Evolutionary conservation across 495 filamentous ascomycete genomes (phyloP).

Genomic region (Jackrogersella multiformis): DNA sequence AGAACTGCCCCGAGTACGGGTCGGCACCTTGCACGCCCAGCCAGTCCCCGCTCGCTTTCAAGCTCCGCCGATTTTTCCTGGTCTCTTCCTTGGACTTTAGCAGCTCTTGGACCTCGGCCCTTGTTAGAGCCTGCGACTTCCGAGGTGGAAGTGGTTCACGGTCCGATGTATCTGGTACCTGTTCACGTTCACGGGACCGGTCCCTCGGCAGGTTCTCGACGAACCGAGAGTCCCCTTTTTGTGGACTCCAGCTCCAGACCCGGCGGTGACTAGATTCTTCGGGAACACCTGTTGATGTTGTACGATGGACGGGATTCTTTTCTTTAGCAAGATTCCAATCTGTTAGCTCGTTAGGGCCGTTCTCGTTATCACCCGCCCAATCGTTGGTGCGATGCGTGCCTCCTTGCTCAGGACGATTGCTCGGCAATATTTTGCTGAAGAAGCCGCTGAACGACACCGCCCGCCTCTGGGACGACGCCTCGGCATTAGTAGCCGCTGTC

Average conservation of each 20-base stretch:
- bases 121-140: constrained; percentile 21
- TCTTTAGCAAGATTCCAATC: constrained; percentile 44
- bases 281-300: constrained; percentile 3
- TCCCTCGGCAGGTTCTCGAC: constrained; percentile 21
- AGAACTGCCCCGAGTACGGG: constrained; percentile 59
- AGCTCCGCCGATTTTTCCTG: constrained; percentile 49
- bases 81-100: constrained; percentile 51
- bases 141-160: constrained; percentile 35
- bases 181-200: constrained; percentile 23
- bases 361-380: constrained; percentile 29
- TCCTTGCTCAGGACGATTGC: constrained; percentile 55
- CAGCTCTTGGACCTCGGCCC: constrained; percentile 33
- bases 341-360: constrained; percentile 35
- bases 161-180: constrained; percentile 28
- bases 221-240: constrained; percentile 32
- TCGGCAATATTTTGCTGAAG: constrained; percentile 51
- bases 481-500: background rate
- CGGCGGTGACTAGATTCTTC: constrained; percentile 21
- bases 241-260: constrained; percentile 35
- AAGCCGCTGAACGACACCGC: constrained; percentile 46
- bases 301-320: constrained; percentile 4
- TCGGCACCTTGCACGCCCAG: constrained; percentile 65
- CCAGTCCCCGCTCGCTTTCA: constrained; percentile 61
- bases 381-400: constrained; percentile 46
- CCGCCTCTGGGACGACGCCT: constrained; percentile 31